These are phyloP conservation scores for Hydrangea macrophylla DNA, from an alignment of 148 eudicot species.

Conservation along the genomic window DNA sequence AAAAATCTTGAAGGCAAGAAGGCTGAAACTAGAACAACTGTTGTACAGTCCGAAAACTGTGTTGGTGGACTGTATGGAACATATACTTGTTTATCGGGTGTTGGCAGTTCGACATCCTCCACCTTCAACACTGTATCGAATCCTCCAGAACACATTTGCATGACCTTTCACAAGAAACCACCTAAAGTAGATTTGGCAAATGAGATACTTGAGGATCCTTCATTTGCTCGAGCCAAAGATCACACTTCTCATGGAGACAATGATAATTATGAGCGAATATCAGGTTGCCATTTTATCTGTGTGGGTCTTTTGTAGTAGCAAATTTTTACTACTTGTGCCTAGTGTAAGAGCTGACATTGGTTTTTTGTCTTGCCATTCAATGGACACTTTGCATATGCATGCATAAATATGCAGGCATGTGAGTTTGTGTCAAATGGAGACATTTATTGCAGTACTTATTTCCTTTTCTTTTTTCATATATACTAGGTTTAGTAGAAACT, in stretches of 20 bases:
- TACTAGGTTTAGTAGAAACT: no score
- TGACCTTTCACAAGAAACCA: slow-evolving; percentile 58
- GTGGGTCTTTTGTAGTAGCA: neutral
- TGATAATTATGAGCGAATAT: slow-evolving; percentile 28
- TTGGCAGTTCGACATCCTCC: slow-evolving; percentile 14
- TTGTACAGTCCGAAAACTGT: slow-evolving; percentile 15
- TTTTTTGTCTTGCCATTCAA: neutral
- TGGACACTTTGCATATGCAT: neutral
- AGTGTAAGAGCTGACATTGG: neutral
- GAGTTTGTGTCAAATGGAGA: neutral
- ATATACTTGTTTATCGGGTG: slow-evolving; percentile 1
- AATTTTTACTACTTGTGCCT: neutral
- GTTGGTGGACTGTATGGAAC: slow-evolving; percentile 12
- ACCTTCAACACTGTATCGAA: slow-evolving; percentile 22
- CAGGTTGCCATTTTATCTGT: slow-evolving; percentile 26
- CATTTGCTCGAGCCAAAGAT: slow-evolving; percentile 9
- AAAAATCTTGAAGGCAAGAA: slow-evolving; percentile 18
- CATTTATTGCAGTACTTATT: neutral
- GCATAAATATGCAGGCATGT: neutral
- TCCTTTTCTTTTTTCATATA: neutral
- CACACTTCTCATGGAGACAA: slow-evolving; percentile 12
- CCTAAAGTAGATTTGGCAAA: slow-evolving; percentile 35
- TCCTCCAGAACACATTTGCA: slow-evolving; percentile 23
- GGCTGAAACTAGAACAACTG: slow-evolving; percentile 16
- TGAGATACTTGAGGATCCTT: slow-evolving; percentile 22